These are phyloP conservation scores for Arthrobotrys musiformis DNA, from an alignment of 2,329 filamentous ascomycete species.

Conservation along the genomic window DNA sequence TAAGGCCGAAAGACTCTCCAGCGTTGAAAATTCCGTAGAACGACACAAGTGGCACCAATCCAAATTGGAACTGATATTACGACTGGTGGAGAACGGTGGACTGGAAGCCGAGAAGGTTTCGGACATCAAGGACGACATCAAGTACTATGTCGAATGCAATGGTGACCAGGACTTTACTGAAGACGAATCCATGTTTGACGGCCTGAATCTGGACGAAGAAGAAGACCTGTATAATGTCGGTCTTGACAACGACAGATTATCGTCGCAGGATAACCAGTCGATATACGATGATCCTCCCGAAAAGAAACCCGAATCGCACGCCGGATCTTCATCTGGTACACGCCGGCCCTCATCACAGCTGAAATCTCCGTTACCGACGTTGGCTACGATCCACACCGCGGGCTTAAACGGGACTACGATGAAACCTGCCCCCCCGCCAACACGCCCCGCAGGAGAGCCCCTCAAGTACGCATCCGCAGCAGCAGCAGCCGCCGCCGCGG, in stretches of 20 bases:
- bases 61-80: constrained; percentile 88
- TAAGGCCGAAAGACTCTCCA: constrained; percentile 87
- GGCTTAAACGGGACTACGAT: constrained; percentile 74
- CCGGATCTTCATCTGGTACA: constrained; percentile 64
- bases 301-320: constrained; percentile 59
- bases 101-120: constrained; percentile 87
- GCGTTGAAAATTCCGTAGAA: constrained; percentile 85
- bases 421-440: constrained; percentile 91
- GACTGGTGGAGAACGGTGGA: constrained; percentile 90
- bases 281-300: constrained; percentile 84
- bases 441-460: constrained; percentile 85
- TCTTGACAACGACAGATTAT: constrained; percentile 83
- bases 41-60: constrained; percentile 96
- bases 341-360: constrained; percentile 86
- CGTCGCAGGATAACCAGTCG: constrained; percentile 95
- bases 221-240: constrained; percentile 86
- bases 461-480: constrained; percentile 97
- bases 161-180: constrained; percentile 90
- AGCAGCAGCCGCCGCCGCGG: constrained; percentile 88
- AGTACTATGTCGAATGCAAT: constrained; percentile 92
- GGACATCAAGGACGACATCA: constrained; percentile 89
- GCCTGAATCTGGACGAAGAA: constrained; percentile 89
- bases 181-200: constrained; percentile 94
- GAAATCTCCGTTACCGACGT: constrained; percentile 91
- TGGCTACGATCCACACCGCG: constrained; percentile 86